Base-by-base conservation (phyloP, 164 flowering plant species). In the Chloranthus sessilifolius region DNA sequence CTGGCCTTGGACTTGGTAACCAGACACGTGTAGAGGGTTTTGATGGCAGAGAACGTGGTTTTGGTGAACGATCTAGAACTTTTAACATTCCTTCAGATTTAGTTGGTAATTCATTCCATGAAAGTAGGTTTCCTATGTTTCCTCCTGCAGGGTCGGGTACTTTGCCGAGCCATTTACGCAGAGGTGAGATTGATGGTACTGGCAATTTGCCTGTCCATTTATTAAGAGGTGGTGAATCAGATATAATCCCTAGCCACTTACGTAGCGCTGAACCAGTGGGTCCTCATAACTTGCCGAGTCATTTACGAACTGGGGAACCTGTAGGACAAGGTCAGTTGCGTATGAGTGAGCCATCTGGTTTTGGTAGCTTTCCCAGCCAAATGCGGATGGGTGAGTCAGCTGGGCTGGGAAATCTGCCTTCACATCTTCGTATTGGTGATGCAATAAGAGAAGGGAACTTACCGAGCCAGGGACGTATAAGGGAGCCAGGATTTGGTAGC, bases 401-500 rank as follows among this genome's bases (percentile, higher is more conserved):
- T 62, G 62, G 62, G n/a, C 19, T 17, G 14, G 34, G 34, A 28
- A 46, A 63, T 31, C 64, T 75, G 56, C 66, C 73, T 12, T 55
- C 59, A 19, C 73, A 53, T 69, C 47, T 58, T 3, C 64, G 50
- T 47, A 45, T 60, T 50, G 79, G 74, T 23, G 86, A 76, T 11
- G 8, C 65, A 12, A 37, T 59, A 42, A 67, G 68, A n/a, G n/a
- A n/a, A n/a, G 40, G 75, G n/a, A n/a, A n/a, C n/a, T n/a, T n/a
- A n/a, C n/a, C n/a, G n/a, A n/a, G n/a, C n/a, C n/a, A n/a, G 12
- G 44, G 73, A 11, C 61, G 61, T 53, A 66, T 73, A 44, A 61
- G 59, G 19, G 60, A 61, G 59, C 81, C 75, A 42, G 85, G 85
- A 46, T 75, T 74, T 50, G 70, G 81, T 30, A 5, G 34, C 10